Percentiles rank a stretch among this genome's conserved stretches.
Conservation (phyloP, 202 grass and related monocot species). For the Hordeum pubiflorum region DNA sequence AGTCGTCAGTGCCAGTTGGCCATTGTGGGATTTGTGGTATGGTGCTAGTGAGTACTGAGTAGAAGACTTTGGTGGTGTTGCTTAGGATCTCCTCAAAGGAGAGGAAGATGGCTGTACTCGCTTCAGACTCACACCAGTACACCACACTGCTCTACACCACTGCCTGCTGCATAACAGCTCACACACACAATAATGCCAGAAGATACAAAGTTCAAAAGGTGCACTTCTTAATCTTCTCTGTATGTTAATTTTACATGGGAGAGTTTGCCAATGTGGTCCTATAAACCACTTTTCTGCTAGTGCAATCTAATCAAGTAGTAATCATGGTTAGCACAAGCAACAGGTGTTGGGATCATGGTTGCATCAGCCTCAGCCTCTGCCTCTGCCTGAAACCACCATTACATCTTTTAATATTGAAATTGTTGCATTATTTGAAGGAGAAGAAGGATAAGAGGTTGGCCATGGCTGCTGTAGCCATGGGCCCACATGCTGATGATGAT, state of each 20-base stretch:
- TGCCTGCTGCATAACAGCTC: background rate
- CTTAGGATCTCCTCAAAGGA: conserved; percentile 7
- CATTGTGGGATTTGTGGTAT: conserved; percentile 14
- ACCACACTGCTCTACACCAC: no score
- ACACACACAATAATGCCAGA: background rate
- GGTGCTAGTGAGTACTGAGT: background rate
- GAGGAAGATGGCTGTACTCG: background rate
- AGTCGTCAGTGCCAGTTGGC: background rate
- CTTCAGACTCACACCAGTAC: conserved; percentile 26
- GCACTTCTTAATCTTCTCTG: background rate
- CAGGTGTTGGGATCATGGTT: background rate
- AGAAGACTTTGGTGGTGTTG: conserved; percentile 10
- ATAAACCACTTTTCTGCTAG: background rate
- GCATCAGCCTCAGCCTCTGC: conserved; percentile 8
- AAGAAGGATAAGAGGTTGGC: background rate
- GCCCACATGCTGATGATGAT: conserved; percentile 4
- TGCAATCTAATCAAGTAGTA: conserved; percentile 6
- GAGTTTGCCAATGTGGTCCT: background rate
- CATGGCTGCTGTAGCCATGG: conserved; percentile 1
- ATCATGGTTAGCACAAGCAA: background rate
- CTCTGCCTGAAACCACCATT: conserved; percentile 30
- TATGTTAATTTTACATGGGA: background rate
- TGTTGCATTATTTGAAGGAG: no score
- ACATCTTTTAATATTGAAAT: background rate
- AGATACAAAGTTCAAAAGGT: background rate